Evolutionary conservation across 2,329 filamentous ascomycete genomes (phyloP), one percentile per base, ranked within the genome.

Genomic region (Mycocentrospora acerina): DNA sequence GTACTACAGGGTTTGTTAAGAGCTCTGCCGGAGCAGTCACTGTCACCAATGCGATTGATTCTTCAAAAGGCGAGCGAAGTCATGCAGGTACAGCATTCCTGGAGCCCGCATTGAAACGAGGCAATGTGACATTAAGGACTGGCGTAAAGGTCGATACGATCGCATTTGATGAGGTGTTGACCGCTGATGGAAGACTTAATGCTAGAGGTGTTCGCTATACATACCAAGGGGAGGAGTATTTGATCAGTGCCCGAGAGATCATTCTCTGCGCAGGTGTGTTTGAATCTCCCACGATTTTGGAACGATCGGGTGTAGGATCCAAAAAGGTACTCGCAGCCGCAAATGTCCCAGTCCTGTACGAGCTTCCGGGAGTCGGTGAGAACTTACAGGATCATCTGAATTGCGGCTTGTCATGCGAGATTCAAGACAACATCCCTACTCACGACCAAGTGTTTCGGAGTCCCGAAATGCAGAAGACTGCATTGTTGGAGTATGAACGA

Each of bases 331-430:
- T 58, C 3, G 31, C 29, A 2, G 35, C 39, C 3, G 46, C 45
- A 2, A 45, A 52, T 7, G 41, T 59, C 13, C n/a, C 44, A 22
- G 36, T 42, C 11, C 17, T 49, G n/a, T 13, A 48, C 7, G 29
- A 55, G 10, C 38, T 56, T 7, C 38, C 48, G 11, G 52, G 51
- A 7, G 54, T 59, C 1, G 54, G 54, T 8, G 54, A 56, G 19
- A 59, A 58, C 24, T 29, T 59, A 1, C 62, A 66, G 43, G 59
- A 62, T 29, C 59, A 61, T 26, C 57, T 56, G 12, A n/a, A n/a
- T n/a, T n/a, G n/a, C n/a, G n/a, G n/a, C n/a, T n/a, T n/a, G n/a
- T n/a, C n/a, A n/a, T n/a, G n/a, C 19, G 46, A 44, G 14, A 56
- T 53, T 4, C 45, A 55, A 14, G 44, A 40, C 5, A 51, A 55